Evolutionary conservation across 1,139 yeast genomes (phyloP), one percentile per base, ranked within the genome.

Genomic region (Kodamaea derodonti): DNA sequence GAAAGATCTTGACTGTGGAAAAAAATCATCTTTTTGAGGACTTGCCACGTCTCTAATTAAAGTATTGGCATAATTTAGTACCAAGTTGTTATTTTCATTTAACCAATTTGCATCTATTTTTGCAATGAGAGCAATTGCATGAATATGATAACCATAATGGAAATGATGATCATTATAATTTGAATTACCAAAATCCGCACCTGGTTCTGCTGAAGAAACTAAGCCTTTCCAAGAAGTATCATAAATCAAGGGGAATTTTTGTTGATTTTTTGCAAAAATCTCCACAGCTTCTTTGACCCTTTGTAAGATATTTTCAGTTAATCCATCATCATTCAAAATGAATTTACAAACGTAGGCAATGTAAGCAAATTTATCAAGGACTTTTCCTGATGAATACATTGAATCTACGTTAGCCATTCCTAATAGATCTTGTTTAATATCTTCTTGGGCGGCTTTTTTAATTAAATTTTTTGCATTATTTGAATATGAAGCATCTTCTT

Each of bases 151-250:
- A 1, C 87, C 86, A 50, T 82, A 84, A 58, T 84, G 92, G 65
- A 84, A 84, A 56, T 84, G 92, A 48, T 84, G 94, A 48, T 84
- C 94, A 48, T 84, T 84, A 52, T 83, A 84, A 49, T 75, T 79
- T 9, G 88, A 70, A 50, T 84, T 84, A 35, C 94, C 94, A 53
- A 79, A 84, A 61, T 84, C 94, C 2, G 79, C 80, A 13, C 65
- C 76, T 1, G 79, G 69, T 1, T 76, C 79, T 0, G 88, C 85
- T 0, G 82, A 71, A 0, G 90, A 81, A 11, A 81, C 69, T 8
- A 84, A 51, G n/a, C 94, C 94, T 49, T 76, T 78, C 88, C 90
- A 84, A 1, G 75, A 65, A 1, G 67, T 65, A 42, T 84, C 92
- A 49, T 82, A 84, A 1, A 69, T 68, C 48, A 84, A 65, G 0